Evolutionary conservation across 371 early-diverging fungal species (phyloP), one percentile per base, ranked within the genome.

Genomic region (Nematocida minor): DNA sequence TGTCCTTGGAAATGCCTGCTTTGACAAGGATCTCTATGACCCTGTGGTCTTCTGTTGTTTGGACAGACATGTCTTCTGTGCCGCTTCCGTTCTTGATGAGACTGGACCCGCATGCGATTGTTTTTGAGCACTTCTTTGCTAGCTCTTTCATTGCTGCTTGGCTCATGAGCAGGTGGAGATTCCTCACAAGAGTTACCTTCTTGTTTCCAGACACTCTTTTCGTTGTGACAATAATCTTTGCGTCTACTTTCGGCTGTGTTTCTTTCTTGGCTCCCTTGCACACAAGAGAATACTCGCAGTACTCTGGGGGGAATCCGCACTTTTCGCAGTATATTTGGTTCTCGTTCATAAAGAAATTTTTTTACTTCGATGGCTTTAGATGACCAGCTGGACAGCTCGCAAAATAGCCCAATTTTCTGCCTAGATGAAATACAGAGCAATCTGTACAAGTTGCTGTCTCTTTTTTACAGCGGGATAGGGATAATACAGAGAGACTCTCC

Each of bases 121-220:
- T 74, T 41, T 74, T 74, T 20, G 77, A 62, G 41, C 47, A 64
- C 42, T 62, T 74, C 40, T 62, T 74, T 4, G 66, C n/a, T 0
- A 74, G 18, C 42, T 74, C 77, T 40, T 74, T 74, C 51, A 74
- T 54, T 31, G 22, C 20, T 7, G 29, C 32, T 6, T 11, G 18
- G 14, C 20, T 48, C 41, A 74, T 47, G 18, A 62, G 41, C 14
- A 41, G 6, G 44, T 74, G 41, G 2, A 74, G 77, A 47, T 74
- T 74, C n/a, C 34, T 48, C 7, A 74, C 66, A 42, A 74, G 60
- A 54, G 77, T 74, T 18, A 74, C 77, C 31, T 47, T 64, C 63
- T 74, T 74, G 44, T 74, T 74, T 34, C 77, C 77, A n/a, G 77
- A 63, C 20, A 74, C 77, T 47, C 41, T 63, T 34, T 74, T 74